A percentile compares a stretch with the other conserved stretches of the same genome.
Conservation (phyloP, 441 rosid genomes). For the Mallotus repandus region DNA sequence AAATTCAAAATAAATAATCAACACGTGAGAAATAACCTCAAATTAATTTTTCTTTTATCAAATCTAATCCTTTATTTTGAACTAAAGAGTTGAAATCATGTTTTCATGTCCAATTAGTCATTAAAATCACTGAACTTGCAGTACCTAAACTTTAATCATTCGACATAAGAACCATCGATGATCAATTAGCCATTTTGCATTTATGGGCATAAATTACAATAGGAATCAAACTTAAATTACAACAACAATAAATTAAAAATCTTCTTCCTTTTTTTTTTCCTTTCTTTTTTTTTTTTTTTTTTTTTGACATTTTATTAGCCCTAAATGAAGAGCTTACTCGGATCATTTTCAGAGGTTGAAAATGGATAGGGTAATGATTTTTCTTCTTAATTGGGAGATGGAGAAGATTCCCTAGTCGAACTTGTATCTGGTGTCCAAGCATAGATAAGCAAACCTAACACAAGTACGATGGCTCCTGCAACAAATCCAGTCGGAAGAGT, state of each 20-base stretch:
- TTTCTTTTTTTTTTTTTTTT: conserved; percentile 1
- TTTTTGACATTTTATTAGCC: background rate
- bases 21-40: no score
- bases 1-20: no score
- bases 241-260: conserved; percentile 1
- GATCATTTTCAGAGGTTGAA: conserved; percentile 29
- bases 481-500: conserved; percentile 80
- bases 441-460: conserved; percentile 72
- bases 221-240: background rate
- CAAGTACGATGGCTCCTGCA: conserved; percentile 72
- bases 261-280: background rate
- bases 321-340: background rate
- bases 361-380: conserved; percentile 7
- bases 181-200: background rate
- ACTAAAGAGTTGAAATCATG: no score
- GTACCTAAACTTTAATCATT: no score
- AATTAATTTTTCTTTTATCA: no score
- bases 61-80: no score
- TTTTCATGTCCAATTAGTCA: no score
- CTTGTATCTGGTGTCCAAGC: conserved; percentile 60
- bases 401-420: conserved; percentile 23
- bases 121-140: no score
- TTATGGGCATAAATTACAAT: background rate
- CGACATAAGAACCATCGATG: background rate
- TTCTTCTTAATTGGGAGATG: conserved; percentile 25